Percentiles rank a stretch among this genome's conserved stretches.
These are phyloP conservation scores for Leucocoprinus birnbaumii DNA, from an alignment of 768 basidiomycete genomes.

Conservation along the genomic window DNA sequence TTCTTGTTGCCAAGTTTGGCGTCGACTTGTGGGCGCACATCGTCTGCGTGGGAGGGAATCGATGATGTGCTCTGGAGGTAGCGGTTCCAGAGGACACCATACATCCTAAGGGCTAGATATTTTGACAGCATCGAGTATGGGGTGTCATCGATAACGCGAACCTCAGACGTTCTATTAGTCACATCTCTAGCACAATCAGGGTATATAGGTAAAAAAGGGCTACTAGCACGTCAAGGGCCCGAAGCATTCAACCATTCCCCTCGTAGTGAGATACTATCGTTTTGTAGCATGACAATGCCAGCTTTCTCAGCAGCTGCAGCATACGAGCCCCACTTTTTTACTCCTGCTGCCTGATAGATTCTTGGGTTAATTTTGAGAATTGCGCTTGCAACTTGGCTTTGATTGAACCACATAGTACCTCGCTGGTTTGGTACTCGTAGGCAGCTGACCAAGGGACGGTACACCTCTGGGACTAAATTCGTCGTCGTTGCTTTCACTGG, in stretches of 20 bases:
- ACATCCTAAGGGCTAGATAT: too few species aligned
- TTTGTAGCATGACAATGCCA: constrained; percentile 8
- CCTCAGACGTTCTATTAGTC: too few species aligned
- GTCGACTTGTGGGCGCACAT: too few species aligned
- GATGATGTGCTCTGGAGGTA: too few species aligned
- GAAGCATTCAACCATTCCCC: constrained; percentile 7
- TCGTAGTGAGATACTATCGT: constrained; percentile 10
- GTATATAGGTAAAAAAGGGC: background rate
- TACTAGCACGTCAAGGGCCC: background rate
- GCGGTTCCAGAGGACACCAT: too few species aligned
- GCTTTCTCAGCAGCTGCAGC: constrained; percentile 3
- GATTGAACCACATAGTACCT: constrained; percentile 2
- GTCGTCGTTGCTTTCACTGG: background rate
- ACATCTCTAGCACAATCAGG: too few species aligned
- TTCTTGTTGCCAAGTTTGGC: too few species aligned
- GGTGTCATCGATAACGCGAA: too few species aligned
- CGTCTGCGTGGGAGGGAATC: too few species aligned
- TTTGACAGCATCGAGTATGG: too few species aligned
- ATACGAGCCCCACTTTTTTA: constrained; percentile 12
- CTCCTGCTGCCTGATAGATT: constrained; percentile 12
- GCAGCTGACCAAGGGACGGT: constrained; percentile 6
- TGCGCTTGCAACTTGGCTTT: constrained; percentile 1
- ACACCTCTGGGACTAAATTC: background rate
- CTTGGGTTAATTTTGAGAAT: constrained; percentile 4
- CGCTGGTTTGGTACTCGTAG: constrained; percentile 5